Conservation (phyloP, 345 rosid species). For the Citrus hindsii region DNA sequence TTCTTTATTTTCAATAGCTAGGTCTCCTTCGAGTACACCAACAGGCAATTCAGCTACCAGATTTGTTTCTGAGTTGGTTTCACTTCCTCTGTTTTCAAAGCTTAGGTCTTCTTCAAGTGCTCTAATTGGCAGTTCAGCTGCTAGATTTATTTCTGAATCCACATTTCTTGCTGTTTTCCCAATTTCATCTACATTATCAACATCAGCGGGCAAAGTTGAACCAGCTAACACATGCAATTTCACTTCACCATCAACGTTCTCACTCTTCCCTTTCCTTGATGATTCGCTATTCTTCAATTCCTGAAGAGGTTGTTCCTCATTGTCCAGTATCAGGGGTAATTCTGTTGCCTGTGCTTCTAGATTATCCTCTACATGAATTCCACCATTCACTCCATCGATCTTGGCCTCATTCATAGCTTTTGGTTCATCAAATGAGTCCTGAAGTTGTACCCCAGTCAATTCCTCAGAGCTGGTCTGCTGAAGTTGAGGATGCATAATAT, state of each 20-base stretch:
- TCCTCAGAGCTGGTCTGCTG: neutral
- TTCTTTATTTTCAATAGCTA: too few relatives aligned
- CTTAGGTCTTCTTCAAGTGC: too few relatives aligned
- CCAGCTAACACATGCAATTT: neutral
- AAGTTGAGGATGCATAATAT: neutral
- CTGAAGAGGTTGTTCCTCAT: neutral
- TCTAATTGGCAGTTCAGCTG: too few relatives aligned
- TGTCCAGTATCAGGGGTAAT: neutral
- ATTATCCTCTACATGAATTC: neutral
- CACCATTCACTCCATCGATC: neutral
- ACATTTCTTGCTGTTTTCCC: neutral
- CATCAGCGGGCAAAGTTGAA: neutral
- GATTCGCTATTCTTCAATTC: constrained; percentile 4
- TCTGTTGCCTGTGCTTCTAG: neutral
- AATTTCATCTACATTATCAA: neutral
- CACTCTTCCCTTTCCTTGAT: neutral
- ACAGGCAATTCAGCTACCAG: too few relatives aligned
- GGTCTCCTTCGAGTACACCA: too few relatives aligned
- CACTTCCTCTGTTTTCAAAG: too few relatives aligned
- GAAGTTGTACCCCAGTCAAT: neutral
- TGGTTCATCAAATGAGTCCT: neutral
- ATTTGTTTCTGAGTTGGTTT: too few relatives aligned
- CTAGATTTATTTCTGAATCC: constrained; percentile 10
- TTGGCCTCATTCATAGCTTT: neutral
- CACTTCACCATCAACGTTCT: neutral